These are phyloP conservation scores for Apodospora peruviana DNA, from an alignment of 495 filamentous ascomycete species.

Conservation along the genomic window DNA sequence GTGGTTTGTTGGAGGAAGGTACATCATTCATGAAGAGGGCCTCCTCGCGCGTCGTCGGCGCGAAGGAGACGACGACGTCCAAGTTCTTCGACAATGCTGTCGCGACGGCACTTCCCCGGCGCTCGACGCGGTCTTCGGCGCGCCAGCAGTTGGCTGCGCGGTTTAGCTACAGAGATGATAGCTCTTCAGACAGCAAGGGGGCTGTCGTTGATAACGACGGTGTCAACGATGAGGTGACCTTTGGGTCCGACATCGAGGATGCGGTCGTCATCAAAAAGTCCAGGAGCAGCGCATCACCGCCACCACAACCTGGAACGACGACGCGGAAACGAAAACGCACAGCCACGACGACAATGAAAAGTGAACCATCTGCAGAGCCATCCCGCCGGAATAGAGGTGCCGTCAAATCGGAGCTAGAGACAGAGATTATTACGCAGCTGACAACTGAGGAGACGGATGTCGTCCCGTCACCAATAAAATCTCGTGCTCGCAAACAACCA, in stretches of 20 bases:
- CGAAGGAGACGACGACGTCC: constrained; percentile 50
- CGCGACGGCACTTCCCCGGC: constrained; percentile 30
- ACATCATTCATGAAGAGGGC: constrained; percentile 45
- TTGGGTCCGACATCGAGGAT: constrained; percentile 59
- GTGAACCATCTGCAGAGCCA: background rate
- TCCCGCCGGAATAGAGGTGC: background rate
- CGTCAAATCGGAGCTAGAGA: background rate
- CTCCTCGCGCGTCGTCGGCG: constrained; percentile 54
- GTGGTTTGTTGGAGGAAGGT: too few species aligned
- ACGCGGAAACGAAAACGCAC: constrained; percentile 45
- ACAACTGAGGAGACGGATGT: too few species aligned
- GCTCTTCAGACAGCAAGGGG: too few species aligned
- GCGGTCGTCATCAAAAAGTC: constrained; percentile 41
- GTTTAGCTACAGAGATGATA: constrained; percentile 30
- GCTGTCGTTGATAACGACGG: constrained; percentile 21
- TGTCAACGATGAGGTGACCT: constrained; percentile 13
- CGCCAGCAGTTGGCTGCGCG: constrained; percentile 28
- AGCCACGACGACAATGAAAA: constrained; percentile 25
- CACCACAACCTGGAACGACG: background rate
- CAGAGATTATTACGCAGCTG: too few species aligned
- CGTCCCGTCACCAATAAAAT: too few species aligned
- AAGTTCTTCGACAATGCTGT: constrained; percentile 26
- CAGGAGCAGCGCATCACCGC: background rate
- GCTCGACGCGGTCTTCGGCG: constrained; percentile 38
- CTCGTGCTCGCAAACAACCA: too few species aligned